Evolutionary conservation across 108 stramenopile genomes (phyloP).

Genomic region (Nannochloropsis granulata): DNA sequence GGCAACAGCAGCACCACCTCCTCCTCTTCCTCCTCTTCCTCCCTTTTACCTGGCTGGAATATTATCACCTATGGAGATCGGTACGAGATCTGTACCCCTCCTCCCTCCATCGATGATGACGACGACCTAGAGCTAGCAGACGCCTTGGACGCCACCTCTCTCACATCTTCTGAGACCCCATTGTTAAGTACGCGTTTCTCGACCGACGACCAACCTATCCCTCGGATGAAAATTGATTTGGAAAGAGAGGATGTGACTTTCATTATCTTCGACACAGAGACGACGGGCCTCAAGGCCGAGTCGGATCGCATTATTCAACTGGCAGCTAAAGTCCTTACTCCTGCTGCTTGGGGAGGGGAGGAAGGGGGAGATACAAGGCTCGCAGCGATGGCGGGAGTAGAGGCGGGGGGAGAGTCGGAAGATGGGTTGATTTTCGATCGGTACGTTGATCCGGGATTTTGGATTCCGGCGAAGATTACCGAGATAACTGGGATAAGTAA

Average conservation of each 20-base stretch:
- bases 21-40: not conserved
- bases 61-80: not conserved
- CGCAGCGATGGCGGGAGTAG: not conserved
- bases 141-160: not conserved
- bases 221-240: not conserved
- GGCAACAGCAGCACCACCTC: not conserved
- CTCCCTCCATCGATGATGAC: not conserved
- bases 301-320: slow-evolving; percentile 11
- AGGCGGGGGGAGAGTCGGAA: not conserved
- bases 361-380: not conserved
- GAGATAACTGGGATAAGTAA: slow-evolving; percentile 14
- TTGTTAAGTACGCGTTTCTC: not conserved
- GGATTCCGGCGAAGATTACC: not conserved
- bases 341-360: not conserved
- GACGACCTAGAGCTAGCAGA: not conserved
- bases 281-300: slow-evolving; percentile 8
- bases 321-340: slow-evolving; percentile 4
- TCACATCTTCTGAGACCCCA: not conserved
- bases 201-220: not conserved
- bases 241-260: not conserved
- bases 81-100: not conserved
- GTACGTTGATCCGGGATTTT: not conserved
- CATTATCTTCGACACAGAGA: slow-evolving; percentile 18
- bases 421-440: not conserved
- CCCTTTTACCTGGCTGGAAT: not conserved